Base-by-base conservation (phyloP, 345 rosid genomes). In the Reutealis trisperma region DNA sequence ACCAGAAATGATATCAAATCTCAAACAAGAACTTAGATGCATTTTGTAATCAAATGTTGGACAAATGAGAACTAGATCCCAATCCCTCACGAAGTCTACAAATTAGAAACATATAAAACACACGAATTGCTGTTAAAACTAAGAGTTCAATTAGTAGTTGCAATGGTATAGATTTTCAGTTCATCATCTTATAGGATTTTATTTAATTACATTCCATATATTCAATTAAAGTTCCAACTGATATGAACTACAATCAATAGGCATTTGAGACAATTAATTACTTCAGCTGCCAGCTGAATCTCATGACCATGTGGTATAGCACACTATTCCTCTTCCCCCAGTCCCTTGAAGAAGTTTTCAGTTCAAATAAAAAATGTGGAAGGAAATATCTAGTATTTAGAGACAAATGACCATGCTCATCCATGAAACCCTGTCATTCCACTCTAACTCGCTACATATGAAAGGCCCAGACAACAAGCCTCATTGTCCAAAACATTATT, bases 1-100 rank as follows among this genome's bases (percentile, higher is more conserved):
- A 67, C 75, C 32, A 37, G 58, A 57, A 32, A 69, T 72, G 4
- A 67, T 51, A 77, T 24, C 44, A 59, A 44, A 75, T 51, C 19
- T 60, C 68, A 73, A 58, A 71, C 49, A 22, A 22, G 58, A 60
- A 45, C 25, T 1, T 27, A 47, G n/a, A 47, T 9, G 12, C 21
- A 57, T 22, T 19, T n/a, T n/a, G 66, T 42, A 37, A 21, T 6
- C 58, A 4, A 44, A 58, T 37, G 37, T 13, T 69, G 44, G 34
- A 54, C 5, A 57, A 5, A 72, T 34, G 27, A 59, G 41, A 60
- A 45, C 60, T 22, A 21, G 10, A 19, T 55, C 51, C 57, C 54
- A 72, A 44, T 41, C 37, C 12, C 21, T 24, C 5, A 45, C n/a
- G n/a, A 16, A 12, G n/a, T 54, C 30, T 47, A 44, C 19, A 41